Conservation (phyloP, 2,329 filamentous ascomycete species). For the Rutstroemia sp. region DNA sequence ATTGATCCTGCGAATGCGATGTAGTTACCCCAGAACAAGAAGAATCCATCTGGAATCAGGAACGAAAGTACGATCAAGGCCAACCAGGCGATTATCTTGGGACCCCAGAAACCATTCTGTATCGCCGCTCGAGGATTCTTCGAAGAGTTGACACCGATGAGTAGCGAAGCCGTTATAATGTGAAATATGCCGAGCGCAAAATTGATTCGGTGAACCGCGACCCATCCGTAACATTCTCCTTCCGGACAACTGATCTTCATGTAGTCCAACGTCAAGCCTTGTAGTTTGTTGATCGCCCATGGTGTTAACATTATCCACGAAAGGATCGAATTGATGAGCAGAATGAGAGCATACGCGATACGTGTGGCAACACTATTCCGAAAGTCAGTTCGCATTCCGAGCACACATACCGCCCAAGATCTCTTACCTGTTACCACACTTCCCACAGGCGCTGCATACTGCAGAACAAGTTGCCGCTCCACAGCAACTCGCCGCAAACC, state of each 20-base stretch:
- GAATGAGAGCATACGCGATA: conserved; percentile 90
- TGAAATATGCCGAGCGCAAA: conserved; percentile 95
- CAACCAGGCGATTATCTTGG: conserved; percentile 87
- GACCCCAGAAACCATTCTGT: conserved; percentile 99
- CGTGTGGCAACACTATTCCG: conserved; percentile 77
- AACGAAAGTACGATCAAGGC: conserved; percentile 84
- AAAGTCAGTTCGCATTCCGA: conserved; percentile 7
- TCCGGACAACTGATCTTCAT: conserved; percentile 91
- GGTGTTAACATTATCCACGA: conserved; percentile 99
- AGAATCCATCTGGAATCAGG: conserved; percentile 91
- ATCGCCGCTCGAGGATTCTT: conserved; percentile 81
- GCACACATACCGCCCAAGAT: neutral
- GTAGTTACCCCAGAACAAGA: conserved; percentile 93
- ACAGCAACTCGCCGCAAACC: conserved; percentile 83
- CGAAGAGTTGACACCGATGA: conserved; percentile 80
- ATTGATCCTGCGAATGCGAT: conserved; percentile 82
- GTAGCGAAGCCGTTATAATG: conserved; percentile 71
- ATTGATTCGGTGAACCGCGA: conserved; percentile 95
- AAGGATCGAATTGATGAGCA: conserved; percentile 91
- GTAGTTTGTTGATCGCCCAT: conserved; percentile 94
- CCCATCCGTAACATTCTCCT: conserved; percentile 88
- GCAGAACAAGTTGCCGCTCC: conserved; percentile 95
- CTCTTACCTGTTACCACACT: conserved; percentile 84
- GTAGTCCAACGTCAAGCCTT: conserved; percentile 88
- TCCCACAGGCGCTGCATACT: conserved; percentile 90